Base-by-base conservation (phyloP, 331 rosid genomes). In the Malus hybrid region DNA sequence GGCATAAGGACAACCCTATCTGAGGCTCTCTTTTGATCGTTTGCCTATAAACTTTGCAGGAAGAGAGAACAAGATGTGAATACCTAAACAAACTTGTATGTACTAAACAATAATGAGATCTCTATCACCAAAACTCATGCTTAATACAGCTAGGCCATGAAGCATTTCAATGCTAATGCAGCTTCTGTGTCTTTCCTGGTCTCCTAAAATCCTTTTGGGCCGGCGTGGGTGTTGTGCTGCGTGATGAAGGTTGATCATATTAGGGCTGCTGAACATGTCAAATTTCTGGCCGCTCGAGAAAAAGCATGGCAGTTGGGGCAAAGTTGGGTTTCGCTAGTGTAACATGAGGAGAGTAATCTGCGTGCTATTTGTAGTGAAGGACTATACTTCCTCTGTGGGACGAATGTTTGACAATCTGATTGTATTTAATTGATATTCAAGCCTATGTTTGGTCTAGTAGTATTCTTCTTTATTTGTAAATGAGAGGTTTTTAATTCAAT, bases 401-500 rank as follows among this genome's bases (percentile, higher is more conserved):
- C 1, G n/a, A 15, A 50, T 50, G n/a, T 50, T 50, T 50, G 55
- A 50, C 16, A 50, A 13, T 39, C 46, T 39, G 3, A 39, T 9
- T 9, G 46, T 39, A 39, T 39, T 39, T 39, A 39, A 39, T 39
- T 39, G 46, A 39, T 39, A 39, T 39, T 39, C 9, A 39, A 48
- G 18, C 18, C 18, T 48, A 48, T 14, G 2, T 44, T 44, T 44
- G 16, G 52, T 13, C 18, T 4, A 46, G 0, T 0, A 2, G 53
- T 5, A 5, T 46, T 46, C 6, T 0, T 39, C 12, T 39, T 39
- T 39, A 39, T 39, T 39, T 39, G 12, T 9, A 39, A 39, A 0
- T 39, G 12, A 39, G 12, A 39, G 12, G 0, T 39, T 39, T 39
- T 9, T 0, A 0, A 0, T 3, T 39, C 4, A 0, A 39, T 3